Evolutionary conservation across 108 stramenopile species (phyloP).

Genomic region (Pseudonitzschia multistriata): DNA sequence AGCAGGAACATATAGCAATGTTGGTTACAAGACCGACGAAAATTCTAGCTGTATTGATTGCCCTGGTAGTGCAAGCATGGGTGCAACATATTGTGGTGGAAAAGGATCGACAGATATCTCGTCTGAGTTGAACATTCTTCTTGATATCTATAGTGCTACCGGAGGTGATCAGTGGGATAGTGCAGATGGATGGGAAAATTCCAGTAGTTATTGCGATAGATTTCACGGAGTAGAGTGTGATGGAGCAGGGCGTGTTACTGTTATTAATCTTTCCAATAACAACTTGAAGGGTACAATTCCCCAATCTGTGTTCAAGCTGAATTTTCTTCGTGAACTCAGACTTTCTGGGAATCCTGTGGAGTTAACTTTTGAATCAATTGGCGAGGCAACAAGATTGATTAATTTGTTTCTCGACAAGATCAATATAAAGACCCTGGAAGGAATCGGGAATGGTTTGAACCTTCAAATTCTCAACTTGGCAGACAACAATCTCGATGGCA

Average conservation of each 20-base stretch:
- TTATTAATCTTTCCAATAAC: conserved; percentile 55
- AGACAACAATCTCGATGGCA: conserved; percentile 17
- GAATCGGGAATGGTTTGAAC: conserved; percentile 19
- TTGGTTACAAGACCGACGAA: conserved; percentile 48
- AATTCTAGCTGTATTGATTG: conserved; percentile 23
- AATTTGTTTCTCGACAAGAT: conserved; percentile 18
- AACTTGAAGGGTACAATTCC: conserved; percentile 59
- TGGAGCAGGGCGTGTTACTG: conserved; percentile 27
- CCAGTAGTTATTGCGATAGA: conserved; percentile 38
- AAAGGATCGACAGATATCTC: conserved; percentile 28
- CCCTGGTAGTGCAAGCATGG: conserved; percentile 18
- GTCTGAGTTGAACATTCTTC: conserved; percentile 47
- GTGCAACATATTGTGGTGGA: conserved; percentile 45
- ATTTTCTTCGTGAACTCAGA: conserved; percentile 34
- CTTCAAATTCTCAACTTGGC: conserved; percentile 19
- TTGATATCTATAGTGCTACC: conserved; percentile 36
- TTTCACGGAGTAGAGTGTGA: conserved; percentile 39
- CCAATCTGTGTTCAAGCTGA: conserved; percentile 33
- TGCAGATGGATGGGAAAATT: conserved; percentile 25
- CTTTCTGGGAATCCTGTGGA: conserved; percentile 63
- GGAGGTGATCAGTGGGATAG: conserved; percentile 26
- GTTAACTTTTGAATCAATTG: conserved; percentile 56
- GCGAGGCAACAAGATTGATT: conserved; percentile 21
- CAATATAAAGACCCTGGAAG: conserved; percentile 13
- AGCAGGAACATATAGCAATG: conserved; percentile 49